These are phyloP conservation scores for Macrophomina phaseolina DNA, from an alignment of 2,329 filamentous ascomycete genomes.

Conservation along the genomic window DNA sequence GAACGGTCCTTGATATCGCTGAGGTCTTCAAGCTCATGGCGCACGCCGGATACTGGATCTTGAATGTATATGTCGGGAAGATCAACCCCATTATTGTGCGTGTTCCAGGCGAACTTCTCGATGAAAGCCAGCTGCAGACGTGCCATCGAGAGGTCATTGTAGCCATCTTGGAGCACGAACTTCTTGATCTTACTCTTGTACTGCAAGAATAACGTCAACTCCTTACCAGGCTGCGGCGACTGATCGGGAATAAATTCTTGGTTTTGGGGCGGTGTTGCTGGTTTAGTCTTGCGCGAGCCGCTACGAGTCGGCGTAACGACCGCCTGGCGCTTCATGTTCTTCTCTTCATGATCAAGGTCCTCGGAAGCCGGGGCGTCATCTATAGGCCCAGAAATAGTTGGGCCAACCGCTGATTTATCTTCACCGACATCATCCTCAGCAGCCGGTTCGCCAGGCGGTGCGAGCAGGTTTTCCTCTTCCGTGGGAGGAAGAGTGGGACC, in stretches of 20 bases:
- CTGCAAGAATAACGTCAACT: conserved; percentile 91
- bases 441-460: conserved; percentile 68
- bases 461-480: conserved; percentile 43
- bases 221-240: conserved; percentile 79
- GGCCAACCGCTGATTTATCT: conserved; percentile 39
- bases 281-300: conserved; percentile 42
- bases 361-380: conserved; percentile 38
- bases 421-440: conserved; percentile 29
- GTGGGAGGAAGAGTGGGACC: conserved; percentile 44
- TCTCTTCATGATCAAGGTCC: conserved; percentile 35
- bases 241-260: conserved; percentile 55
- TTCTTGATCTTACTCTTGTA: conserved; percentile 98
- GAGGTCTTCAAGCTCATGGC: conserved; percentile 93
- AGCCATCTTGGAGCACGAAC: conserved; percentile 84
- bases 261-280: conserved; percentile 47
- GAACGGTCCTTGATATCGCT: conserved; percentile 92
- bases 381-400: conserved; percentile 45
- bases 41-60: conserved; percentile 92
- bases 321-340: conserved; percentile 32
- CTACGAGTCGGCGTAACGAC: conserved; percentile 36
- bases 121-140: conserved; percentile 94
- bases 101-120: conserved; percentile 99
- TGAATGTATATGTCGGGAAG: conserved; percentile 98
- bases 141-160: conserved; percentile 82
- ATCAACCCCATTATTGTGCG: conserved; percentile 89